phyloP scores from a whole-genome alignment of 345 rosid genomes.

The Litchi chinensis region DNA sequence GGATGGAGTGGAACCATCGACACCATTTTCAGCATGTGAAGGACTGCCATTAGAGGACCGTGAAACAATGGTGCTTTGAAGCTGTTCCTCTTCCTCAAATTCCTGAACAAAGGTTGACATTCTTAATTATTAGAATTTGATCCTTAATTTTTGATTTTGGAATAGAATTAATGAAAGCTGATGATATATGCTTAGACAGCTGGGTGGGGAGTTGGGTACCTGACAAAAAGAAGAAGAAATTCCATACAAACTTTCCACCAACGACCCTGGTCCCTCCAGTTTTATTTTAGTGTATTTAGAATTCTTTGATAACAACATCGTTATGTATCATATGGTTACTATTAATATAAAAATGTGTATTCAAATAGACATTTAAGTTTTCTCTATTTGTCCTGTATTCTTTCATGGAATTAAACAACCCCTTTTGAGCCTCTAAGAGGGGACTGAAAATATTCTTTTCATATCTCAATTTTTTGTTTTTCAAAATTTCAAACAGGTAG shows the following conservation, averaged over 20 bases:
- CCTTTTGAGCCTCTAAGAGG: not conserved
- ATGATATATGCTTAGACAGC: constrained; percentile 25
- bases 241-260: constrained; percentile 24
- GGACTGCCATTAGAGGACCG: constrained; percentile 52
- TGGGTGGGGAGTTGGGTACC: constrained; percentile 19
- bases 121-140: constrained; percentile 14
- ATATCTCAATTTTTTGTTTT: too few species aligned
- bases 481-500: too few species aligned
- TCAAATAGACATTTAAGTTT: constrained; percentile 16
- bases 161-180: constrained; percentile 14
- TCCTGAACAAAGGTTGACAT: constrained; percentile 54
- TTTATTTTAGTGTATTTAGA: constrained; percentile 24
- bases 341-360: constrained; percentile 11
- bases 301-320: constrained; percentile 36
- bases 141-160: constrained; percentile 6
- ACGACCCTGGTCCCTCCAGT: constrained; percentile 32
- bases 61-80: constrained; percentile 34
- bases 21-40: constrained; percentile 26
- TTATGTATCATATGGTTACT: constrained; percentile 10
- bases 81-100: constrained; percentile 50
- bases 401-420: not conserved
- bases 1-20: constrained; percentile 33
- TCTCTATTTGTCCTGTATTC: constrained; percentile 36
- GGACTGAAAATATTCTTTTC: not conserved
- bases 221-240: constrained; percentile 46